phyloP scores from a whole-genome alignment of 192 early-diverging fungal species.

The Allomyces macrogynus region DNA sequence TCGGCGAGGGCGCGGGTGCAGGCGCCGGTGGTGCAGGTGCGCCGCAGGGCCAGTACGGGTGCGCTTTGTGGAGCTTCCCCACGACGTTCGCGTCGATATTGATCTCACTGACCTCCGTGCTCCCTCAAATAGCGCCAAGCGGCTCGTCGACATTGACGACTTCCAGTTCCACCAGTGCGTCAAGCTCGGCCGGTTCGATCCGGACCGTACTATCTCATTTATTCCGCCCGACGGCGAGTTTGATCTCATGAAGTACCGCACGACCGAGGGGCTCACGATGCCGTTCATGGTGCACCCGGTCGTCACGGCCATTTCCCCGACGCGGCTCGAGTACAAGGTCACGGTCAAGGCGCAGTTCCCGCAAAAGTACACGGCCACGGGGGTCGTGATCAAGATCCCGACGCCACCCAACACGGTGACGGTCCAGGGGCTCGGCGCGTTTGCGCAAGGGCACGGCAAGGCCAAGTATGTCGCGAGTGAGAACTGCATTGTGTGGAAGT shows the following conservation, averaged over 20 bases:
- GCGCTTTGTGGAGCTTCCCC: no score
- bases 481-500: constrained; percentile 91
- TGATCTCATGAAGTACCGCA: constrained; percentile 91
- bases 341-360: constrained; percentile 76
- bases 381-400: constrained; percentile 70
- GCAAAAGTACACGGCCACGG: constrained; percentile 68
- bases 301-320: constrained; percentile 63
- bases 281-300: constrained; percentile 90
- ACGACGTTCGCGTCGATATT: no score
- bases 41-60: no score
- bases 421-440: constrained; percentile 53
- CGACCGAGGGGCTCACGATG: constrained; percentile 85
- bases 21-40: no score
- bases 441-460: constrained; percentile 34
- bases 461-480: constrained; percentile 90
- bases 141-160: constrained; percentile 76
- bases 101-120: no score
- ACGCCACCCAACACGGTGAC: constrained; percentile 77
- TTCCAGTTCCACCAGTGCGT: constrained; percentile 99
- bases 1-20: neutral
- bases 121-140: neutral
- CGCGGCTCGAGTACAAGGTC: constrained; percentile 73
- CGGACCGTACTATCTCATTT: constrained; percentile 84
- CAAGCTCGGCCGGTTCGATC: constrained; percentile 74
- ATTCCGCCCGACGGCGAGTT: constrained; percentile 94